phyloP scores from a whole-genome alignment of 208 protist genomes.

The Acanthamoeba healyi region DNA sequence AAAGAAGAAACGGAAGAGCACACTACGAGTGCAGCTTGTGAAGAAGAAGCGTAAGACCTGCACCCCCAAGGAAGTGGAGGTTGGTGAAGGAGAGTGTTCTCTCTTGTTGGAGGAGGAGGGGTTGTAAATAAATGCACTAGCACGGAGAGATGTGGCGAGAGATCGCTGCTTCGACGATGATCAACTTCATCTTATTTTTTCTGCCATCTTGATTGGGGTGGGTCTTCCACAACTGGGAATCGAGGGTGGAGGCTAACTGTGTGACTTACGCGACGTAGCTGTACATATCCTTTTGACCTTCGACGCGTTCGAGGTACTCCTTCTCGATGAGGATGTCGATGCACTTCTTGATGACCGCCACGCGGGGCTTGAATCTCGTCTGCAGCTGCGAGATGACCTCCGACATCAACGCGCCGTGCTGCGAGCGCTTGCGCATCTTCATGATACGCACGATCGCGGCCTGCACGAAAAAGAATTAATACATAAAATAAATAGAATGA shows the following conservation, averaged over 20 bases:
- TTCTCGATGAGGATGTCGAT: conserved; percentile 90
- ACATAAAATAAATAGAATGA: neutral
- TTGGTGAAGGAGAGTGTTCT: too few relatives aligned
- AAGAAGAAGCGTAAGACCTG: too few relatives aligned
- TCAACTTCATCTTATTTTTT: too few relatives aligned
- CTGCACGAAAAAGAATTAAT: conserved; percentile 37
- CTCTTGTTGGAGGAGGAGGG: too few relatives aligned
- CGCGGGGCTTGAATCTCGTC: conserved; percentile 85
- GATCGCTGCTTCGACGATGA: too few relatives aligned
- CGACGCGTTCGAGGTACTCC: conserved; percentile 89
- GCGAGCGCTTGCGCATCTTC: conserved; percentile 87
- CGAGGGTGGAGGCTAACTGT: neutral
- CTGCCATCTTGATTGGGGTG: too few relatives aligned
- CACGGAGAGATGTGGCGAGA: too few relatives aligned
- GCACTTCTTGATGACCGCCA: conserved; percentile 89
- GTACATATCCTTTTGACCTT: conserved; percentile 87
- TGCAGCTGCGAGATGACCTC: conserved; percentile 86
- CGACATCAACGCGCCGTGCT: conserved; percentile 83
- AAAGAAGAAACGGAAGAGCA: too few relatives aligned
- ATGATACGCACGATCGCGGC: conserved; percentile 91
- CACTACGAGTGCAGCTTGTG: too few relatives aligned
- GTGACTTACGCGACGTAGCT: conserved; percentile 83
- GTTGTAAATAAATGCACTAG: too few relatives aligned
- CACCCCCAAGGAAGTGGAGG: too few relatives aligned
- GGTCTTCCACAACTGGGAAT: too few relatives aligned